phyloP scores from a whole-genome alignment of 805 yeast species.

The Starmerella stigmatis region DNA sequence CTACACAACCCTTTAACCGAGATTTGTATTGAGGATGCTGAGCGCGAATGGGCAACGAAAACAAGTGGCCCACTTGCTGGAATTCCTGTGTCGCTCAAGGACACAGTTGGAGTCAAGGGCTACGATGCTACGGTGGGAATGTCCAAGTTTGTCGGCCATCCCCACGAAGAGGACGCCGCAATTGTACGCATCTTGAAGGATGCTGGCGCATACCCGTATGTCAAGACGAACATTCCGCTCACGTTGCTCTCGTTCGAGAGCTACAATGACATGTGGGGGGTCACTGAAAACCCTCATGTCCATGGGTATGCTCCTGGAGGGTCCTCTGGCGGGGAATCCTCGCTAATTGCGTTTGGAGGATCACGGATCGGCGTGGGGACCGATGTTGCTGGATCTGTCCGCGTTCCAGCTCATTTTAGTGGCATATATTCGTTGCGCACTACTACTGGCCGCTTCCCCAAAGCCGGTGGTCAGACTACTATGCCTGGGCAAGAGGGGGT shows the following conservation, averaged over 20 bases:
- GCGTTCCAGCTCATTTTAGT: slow-evolving; percentile 45
- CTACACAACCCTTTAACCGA: slow-evolving; percentile 47
- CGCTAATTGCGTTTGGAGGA: slow-evolving; percentile 39
- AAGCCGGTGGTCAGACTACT: slow-evolving; percentile 33
- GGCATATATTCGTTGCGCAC: slow-evolving; percentile 45
- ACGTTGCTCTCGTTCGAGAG: slow-evolving; percentile 47
- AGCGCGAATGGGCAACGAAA: slow-evolving; percentile 41
- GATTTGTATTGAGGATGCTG: slow-evolving; percentile 54
- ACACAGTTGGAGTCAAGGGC: slow-evolving; percentile 42
- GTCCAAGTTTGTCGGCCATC: slow-evolving; percentile 35
- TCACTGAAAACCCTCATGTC: slow-evolving; percentile 41
- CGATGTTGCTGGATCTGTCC: slow-evolving; percentile 47
- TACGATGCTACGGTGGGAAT: slow-evolving; percentile 44
- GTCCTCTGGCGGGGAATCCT: slow-evolving; percentile 45
- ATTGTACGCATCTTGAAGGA: slow-evolving; percentile 37
- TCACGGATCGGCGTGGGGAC: slow-evolving; percentile 44
- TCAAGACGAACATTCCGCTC: slow-evolving; percentile 48
- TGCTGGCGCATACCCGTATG: slow-evolving; percentile 46
- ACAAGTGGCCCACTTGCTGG: slow-evolving; percentile 56
- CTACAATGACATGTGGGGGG: slow-evolving; percentile 45
- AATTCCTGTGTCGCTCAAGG: slow-evolving; percentile 52
- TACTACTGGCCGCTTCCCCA: slow-evolving; percentile 41
- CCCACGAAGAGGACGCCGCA: slow-evolving; percentile 35
- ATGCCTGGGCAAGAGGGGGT: slow-evolving; percentile 37
- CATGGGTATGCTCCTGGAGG: slow-evolving; percentile 42